phyloP scores from a whole-genome alignment of 2,329 filamentous ascomycete species.

The Curvularia hawaiiensis region DNA sequence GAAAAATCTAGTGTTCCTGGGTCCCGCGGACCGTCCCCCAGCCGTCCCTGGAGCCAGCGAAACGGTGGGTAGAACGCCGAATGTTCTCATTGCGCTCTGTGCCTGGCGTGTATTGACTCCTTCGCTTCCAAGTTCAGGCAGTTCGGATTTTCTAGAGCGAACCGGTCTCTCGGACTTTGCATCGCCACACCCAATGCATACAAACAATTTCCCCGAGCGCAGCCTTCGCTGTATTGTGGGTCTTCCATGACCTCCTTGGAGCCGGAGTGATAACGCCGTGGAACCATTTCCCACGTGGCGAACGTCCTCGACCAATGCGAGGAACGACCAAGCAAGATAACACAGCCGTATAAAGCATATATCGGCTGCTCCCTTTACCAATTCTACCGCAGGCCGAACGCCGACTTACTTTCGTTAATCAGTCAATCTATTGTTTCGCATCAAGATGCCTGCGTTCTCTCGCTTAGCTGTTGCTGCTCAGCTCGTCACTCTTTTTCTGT shows the following conservation, averaged over 20 bases:
- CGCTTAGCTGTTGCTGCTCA: conserved; percentile 34
- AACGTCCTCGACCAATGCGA: conserved; percentile 17
- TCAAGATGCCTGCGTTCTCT: conserved; percentile 33
- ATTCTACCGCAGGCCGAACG: conserved; percentile 8
- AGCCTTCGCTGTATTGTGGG: conserved; percentile 7
- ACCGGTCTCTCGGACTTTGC: neutral
- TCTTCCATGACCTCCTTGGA: neutral
- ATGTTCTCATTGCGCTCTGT: conserved; percentile 1
- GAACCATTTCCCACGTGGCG: conserved; percentile 22
- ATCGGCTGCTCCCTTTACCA: conserved; percentile 11
- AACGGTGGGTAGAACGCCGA: neutral
- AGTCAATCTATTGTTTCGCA: conserved; percentile 6
- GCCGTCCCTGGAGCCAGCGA: conserved; percentile 9
- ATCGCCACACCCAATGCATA: conserved; percentile 9
- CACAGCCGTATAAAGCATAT: conserved; percentile 26
- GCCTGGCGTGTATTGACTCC: neutral
- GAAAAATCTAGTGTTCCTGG: neutral
- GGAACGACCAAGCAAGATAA: conserved; percentile 6
- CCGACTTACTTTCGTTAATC: conserved; percentile 24
- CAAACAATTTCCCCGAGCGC: conserved; percentile 2
- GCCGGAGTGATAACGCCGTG: conserved; percentile 15
- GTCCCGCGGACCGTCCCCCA: conserved; percentile 1
- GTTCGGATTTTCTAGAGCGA: conserved; percentile 7
- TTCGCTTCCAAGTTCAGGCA: neutral
- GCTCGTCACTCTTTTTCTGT: conserved; percentile 29